Base-by-base conservation (phyloP, 176 grass and related monocot genomes). In the Poa pratensis region DNA sequence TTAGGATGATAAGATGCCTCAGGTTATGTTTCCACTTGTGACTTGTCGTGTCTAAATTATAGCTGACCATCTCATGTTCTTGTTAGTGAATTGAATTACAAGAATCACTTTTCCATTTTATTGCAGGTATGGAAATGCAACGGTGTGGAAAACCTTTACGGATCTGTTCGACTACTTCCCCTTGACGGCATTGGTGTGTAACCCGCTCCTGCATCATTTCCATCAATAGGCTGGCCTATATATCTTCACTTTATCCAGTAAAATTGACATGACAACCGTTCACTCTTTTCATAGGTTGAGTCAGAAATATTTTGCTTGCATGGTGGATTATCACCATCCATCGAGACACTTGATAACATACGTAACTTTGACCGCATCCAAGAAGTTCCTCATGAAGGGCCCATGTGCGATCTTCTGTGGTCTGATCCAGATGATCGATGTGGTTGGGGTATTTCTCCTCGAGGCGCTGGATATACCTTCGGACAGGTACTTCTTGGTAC, bases 241-340 rank as follows among this genome's bases (percentile, higher is more conserved):
- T 85, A 35, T 50, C 24, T 70, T 14, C 15, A 24, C 32, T 64
- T 28, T 53, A 39, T 84, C 39, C 37, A 58, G 45, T 78, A 63
- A 63, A 75, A 13, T 30, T 86, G 9, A 55, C n/a, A 53, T 61
- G 51, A 42, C 35, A 77, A 11, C 35, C 72, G 9, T 64, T 71
- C 46, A 18, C 49, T 53, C 12, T 27, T 73, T 83, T 32, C 49
- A 55, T 85, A 97, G 95, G 95, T 97, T 1, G 95, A 97, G 51
- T 97, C 95, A 45, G 95, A 97, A 88, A 97, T 97, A 95, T 97
- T 97, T 88, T 95, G 95, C 60, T 83, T 98, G 85, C 95, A 98
- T 50, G 95, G 95, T 77, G 95, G 95, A 50, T 80, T 98, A 72
- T 98, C 95, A 8, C 95, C 95, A 77, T 98, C 95, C 27, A 95